phyloP scores from a whole-genome alignment of 345 rosid genomes.

The Jatropha curcas region DNA sequence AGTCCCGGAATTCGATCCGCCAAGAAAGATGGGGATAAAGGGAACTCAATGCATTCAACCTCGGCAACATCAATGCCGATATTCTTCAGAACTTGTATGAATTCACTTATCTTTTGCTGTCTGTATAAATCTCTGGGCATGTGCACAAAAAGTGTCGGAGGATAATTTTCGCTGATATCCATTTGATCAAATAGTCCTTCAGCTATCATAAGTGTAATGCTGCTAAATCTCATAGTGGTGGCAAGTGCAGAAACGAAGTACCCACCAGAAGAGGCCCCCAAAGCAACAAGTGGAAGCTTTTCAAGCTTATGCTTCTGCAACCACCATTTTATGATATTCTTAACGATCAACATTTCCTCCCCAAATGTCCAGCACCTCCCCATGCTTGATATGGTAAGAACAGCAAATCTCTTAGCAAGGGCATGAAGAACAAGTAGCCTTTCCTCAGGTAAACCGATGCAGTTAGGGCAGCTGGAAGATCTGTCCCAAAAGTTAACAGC shows the following conservation, averaged over 20 bases:
- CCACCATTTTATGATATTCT: slow-evolving; percentile 64
- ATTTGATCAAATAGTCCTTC: slow-evolving; percentile 72
- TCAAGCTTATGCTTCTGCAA: slow-evolving; percentile 47
- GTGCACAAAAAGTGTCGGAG: slow-evolving; percentile 85
- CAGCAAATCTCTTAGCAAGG: slow-evolving; percentile 57
- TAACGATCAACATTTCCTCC: slow-evolving; percentile 53
- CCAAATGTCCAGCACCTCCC: slow-evolving; percentile 73
- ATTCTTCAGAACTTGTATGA: slow-evolving; percentile 46
- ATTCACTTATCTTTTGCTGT: slow-evolving; percentile 63
- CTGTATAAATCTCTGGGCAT: slow-evolving; percentile 79
- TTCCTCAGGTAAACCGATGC: slow-evolving; percentile 87
- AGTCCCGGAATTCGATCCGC: slow-evolving; percentile 69
- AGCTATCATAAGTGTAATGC: slow-evolving; percentile 80
- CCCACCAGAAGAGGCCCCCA: slow-evolving; percentile 97
- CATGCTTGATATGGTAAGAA: slow-evolving; percentile 67
- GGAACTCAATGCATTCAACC: slow-evolving; percentile 70
- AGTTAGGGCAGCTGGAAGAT: slow-evolving; percentile 57
- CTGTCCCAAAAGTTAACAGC: slow-evolving; percentile 87
- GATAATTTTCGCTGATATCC: slow-evolving; percentile 56
- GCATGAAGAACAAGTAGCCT: slow-evolving; percentile 61
- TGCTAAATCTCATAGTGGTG: slow-evolving; percentile 52
- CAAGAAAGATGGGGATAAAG: slow-evolving; percentile 48
- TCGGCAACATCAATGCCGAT: slow-evolving; percentile 77
- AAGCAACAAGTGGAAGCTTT: slow-evolving; percentile 76
- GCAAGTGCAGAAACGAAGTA: slow-evolving; percentile 83